Conservation (phyloP, 1,139 yeast genomes). For the Pichia sp. region DNA sequence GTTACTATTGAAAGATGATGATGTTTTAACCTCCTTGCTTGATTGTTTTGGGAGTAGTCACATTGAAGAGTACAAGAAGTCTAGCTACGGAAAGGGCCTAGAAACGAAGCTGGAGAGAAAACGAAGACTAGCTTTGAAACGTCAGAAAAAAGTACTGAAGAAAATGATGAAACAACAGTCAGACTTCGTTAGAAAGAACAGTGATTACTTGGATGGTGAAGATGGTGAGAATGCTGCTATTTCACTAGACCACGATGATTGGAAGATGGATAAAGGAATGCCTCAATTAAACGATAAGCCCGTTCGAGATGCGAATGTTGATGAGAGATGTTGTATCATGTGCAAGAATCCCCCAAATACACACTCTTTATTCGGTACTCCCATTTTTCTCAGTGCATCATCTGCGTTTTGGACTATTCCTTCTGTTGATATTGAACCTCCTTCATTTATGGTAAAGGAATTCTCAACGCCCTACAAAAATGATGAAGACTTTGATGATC, state of each 20-base stretch:
- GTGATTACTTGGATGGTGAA: conserved; percentile 14
- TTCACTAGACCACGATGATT: background rate
- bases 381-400: conserved; percentile 34
- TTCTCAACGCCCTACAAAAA: conserved; percentile 3
- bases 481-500: background rate
- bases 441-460: conserved; percentile 20
- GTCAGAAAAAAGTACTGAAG: conserved; percentile 68
- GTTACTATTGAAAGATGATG: conserved; percentile 41
- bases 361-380: conserved; percentile 46
- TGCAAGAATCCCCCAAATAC: conserved; percentile 54
- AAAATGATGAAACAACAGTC: conserved; percentile 75
- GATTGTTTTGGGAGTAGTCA: conserved; percentile 54
- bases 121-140: conserved; percentile 61
- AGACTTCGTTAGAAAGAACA: conserved; percentile 52
- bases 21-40: conserved; percentile 42
- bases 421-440: conserved; percentile 18
- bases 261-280: background rate
- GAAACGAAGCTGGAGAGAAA: conserved; percentile 61
- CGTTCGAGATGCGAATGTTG: background rate
- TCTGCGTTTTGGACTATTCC: conserved; percentile 47
- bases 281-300: background rate
- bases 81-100: conserved; percentile 44
- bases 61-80: conserved; percentile 45
- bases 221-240: conserved; percentile 11
- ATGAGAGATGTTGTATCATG: conserved; percentile 44